A percentile compares a stretch with the other conserved stretches of the same genome.
These are phyloP conservation scores for Tylopilus rubrobrunneus DNA, from an alignment of 768 basidiomycete species.

Conservation along the genomic window DNA sequence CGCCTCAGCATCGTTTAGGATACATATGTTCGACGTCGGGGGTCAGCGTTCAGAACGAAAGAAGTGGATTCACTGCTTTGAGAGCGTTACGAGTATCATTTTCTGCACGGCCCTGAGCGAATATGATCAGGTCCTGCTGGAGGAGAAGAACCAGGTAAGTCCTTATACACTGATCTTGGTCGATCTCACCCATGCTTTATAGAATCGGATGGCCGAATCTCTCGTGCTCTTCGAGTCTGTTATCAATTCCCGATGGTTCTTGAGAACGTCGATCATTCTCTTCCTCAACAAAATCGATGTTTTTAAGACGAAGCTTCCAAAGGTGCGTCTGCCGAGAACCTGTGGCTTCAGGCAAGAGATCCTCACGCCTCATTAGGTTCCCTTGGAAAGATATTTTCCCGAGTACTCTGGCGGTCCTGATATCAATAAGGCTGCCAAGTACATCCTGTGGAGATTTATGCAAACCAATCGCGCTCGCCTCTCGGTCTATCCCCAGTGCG, in stretches of 20 bases:
- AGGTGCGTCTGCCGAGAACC: slow-evolving; percentile 20
- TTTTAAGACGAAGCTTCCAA: slow-evolving; percentile 70
- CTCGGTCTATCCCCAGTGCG: slow-evolving; percentile 89
- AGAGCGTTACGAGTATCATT: slow-evolving; percentile 76
- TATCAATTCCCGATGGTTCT: slow-evolving; percentile 79
- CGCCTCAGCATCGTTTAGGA: slow-evolving; percentile 25
- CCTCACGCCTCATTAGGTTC: slow-evolving; percentile 41
- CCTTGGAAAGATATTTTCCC: slow-evolving; percentile 75
- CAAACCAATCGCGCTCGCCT: slow-evolving; percentile 81
- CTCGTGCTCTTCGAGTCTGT: slow-evolving; percentile 72
- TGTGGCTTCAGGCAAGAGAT: no score
- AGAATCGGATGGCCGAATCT: slow-evolving; percentile 78
- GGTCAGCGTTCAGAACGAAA: slow-evolving; percentile 80
- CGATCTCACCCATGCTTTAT: background rate
- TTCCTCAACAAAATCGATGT: slow-evolving; percentile 74
- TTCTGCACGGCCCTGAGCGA: slow-evolving; percentile 74
- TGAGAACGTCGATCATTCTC: slow-evolving; percentile 60
- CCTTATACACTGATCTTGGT: background rate
- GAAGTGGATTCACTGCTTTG: slow-evolving; percentile 80
- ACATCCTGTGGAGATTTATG: slow-evolving; percentile 93
- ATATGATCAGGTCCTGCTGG: slow-evolving; percentile 70
- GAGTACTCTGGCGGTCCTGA: slow-evolving; percentile 88
- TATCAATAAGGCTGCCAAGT: slow-evolving; percentile 93
- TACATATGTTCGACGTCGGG: slow-evolving; percentile 77
- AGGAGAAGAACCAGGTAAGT: slow-evolving; percentile 42